Conservation (phyloP, 371 early-diverging fungal genomes). For the Batrachochytrium dendrobatidis region DNA sequence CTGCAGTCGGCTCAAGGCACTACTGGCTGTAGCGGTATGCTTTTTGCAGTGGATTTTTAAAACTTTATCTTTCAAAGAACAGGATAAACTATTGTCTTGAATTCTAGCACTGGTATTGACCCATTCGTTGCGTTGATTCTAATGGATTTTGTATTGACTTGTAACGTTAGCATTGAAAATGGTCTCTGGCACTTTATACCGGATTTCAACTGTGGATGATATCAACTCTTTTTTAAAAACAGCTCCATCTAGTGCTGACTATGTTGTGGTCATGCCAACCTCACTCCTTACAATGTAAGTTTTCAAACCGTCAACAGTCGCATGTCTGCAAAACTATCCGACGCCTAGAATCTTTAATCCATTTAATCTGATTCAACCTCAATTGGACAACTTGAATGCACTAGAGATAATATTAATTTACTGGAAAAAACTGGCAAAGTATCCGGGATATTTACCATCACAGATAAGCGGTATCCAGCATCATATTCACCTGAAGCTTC, state of each 20-base stretch:
- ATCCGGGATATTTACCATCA: conserved; percentile 43
- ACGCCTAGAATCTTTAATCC: too few species aligned
- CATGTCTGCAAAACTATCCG: too few species aligned
- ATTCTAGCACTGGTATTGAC: too few species aligned
- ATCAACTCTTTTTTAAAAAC: conserved; percentile 39
- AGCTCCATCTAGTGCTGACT: conserved; percentile 28
- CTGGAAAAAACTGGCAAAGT: conserved; percentile 33
- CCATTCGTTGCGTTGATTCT: too few species aligned
- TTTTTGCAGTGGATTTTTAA: not conserved
- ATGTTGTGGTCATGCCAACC: conserved; percentile 57
- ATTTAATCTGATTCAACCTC: too few species aligned
- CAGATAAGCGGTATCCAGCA: conserved; percentile 31
- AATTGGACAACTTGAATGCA: too few species aligned
- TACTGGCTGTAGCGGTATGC: conserved; percentile 47
- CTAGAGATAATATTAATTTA: conserved; percentile 24
- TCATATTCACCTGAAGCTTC: conserved; percentile 51
- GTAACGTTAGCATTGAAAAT: too few species aligned
- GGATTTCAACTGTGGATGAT: conserved; percentile 41
- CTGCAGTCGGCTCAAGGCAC: conserved; percentile 48
- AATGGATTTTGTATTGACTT: too few species aligned
- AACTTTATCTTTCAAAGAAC: not conserved
- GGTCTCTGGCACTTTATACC: conserved; percentile 61
- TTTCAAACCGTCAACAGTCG: not conserved
- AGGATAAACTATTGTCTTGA: not conserved
- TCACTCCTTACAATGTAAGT: conserved; percentile 50